Percentiles rank a stretch among this genome's conserved stretches.
These are phyloP conservation scores for Kwoniella shandongensis DNA, from an alignment of 768 basidiomycete genomes.

Conservation along the genomic window DNA sequence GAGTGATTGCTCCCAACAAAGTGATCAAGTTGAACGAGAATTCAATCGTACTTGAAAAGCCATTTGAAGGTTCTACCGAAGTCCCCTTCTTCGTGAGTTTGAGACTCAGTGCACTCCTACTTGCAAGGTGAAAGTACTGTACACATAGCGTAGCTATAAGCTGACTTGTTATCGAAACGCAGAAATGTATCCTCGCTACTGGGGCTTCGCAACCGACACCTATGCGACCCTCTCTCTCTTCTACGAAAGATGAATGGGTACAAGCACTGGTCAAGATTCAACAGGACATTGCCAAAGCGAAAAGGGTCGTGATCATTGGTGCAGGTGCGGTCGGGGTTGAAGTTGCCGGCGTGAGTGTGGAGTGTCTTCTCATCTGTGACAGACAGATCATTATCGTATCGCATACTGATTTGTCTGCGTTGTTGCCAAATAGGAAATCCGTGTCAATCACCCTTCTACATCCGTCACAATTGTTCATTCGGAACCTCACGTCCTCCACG, in stretches of 20 bases:
- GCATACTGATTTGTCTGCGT: background rate
- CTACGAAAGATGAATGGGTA: conserved; percentile 11
- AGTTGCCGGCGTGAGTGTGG: conserved; percentile 30
- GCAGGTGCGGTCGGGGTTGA: conserved; percentile 69
- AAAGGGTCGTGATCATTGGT: conserved; percentile 65
- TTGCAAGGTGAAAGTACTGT: too few relatives aligned
- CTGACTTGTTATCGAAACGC: too few relatives aligned
- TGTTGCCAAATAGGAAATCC: conserved; percentile 25
- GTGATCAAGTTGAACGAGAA: conserved; percentile 36
- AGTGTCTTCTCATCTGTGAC: background rate
- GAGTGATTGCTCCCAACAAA: conserved; percentile 31
- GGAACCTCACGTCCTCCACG: conserved; percentile 22
- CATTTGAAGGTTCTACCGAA: conserved; percentile 33
- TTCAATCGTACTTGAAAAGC: conserved; percentile 31
- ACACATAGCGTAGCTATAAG: background rate
- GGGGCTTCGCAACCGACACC: conserved; percentile 41
- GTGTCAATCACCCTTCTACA: conserved; percentile 22
- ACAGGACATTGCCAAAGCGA: conserved; percentile 56
- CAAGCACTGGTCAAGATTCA: conserved; percentile 55
- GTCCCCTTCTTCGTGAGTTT: conserved; percentile 40
- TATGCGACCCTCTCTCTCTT: conserved; percentile 24
- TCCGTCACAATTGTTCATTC: conserved; percentile 39
- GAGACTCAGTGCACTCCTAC: background rate
- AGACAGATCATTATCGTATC: too few relatives aligned
- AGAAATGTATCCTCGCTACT: conserved; percentile 41